Base-by-base conservation (phyloP, 306 rosid genomes). In the Acacia crassicarpa region DNA sequence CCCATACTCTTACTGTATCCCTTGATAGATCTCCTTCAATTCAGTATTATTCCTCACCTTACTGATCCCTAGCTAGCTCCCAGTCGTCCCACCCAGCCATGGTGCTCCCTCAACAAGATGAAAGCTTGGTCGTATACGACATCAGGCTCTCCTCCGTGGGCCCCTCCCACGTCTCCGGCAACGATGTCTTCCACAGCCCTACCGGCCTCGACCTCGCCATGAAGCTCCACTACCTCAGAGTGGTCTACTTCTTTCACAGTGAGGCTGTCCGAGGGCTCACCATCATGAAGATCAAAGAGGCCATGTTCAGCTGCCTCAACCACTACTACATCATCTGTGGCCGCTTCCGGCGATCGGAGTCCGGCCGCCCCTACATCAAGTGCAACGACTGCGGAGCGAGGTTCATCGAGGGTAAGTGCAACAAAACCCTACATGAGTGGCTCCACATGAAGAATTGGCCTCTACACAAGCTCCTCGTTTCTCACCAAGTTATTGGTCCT, bases 381-480 rank as follows among this genome's bases (percentile, higher is more conserved):
- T 93, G 97, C 67, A 95, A 95, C 70, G 98, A 95, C 62, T 91
- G 97, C 30, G 98, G 98, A 11, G 87, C 82, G 0, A 86, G 97
- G 81, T 87, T 89, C 84, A 83, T 90, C 44, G 98, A 95, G 70
- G 95, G 90, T 1, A 86, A 68, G 10, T 93, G 93, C 75, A 78
- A 69, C 33, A 84, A 70, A 44, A 95, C 95, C 59, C 40, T 95
- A 6, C 84, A 84, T 11, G 91, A 93, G 23, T 95, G 94, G 90
- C 27, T 95, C 0, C 81, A 49, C 44, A 75, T 76, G 83, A 83
- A 79, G 45, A 89, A 91, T 78, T 87, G 85, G 84, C 80, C 85
- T 35, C 53, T 70, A 4, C 80, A 90, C 49, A 89, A 84, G 74
- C 72, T 84, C 75, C 86, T 94, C 20, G 86, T 75, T 70, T 76